Evolutionary conservation across 2,329 filamentous ascomycete genomes (phyloP), one percentile per base, ranked within the genome.

Genomic region (Dactylellina sp.): DNA sequence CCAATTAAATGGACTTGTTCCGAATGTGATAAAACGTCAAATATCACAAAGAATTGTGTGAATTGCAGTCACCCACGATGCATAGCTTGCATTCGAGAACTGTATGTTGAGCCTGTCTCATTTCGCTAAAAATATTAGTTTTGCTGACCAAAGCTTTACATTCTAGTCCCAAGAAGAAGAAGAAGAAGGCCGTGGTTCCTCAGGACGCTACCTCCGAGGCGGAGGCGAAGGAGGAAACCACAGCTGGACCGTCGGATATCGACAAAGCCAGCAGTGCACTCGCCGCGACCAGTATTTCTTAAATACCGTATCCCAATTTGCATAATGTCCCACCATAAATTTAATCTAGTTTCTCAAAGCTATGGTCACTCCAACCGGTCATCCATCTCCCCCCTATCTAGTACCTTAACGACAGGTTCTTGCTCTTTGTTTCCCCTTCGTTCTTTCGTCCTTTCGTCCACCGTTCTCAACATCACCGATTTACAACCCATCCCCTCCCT

Each of bases 1-100:
- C 60, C 68, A 3, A 52, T 50, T 46, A 72, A 65, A 61, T 72
- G 68, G 68, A 72, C 53, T n/a, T 72, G 68, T 24, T 72, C 44
- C 11, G 68, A 65, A 42, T 72, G 68, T 39, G 22, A 52, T 18
- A 50, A 44, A 11, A n/a, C 32, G 16, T 61, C 57, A 24, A 72
- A 72, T 53, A 40, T 56, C 47, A 62, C 60, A 2, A 72, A 44
- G 32, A 22, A 53, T 11, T 72, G 68, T 42, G 35, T 53, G 20
- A 72, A 52, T 12, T 72, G 68, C 16, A 61, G 32, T 18, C 68
- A 72, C 42, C 46, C 68, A 18, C 52, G 68, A 52, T 72, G 68
- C 25, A 60, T 72, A 2, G 68, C 65, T 25, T 72, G 68, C 18
- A 44, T 59, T 11, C 44, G 55, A 56, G 68, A 72, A 72, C 22